Conservation (phyloP, 2,329 filamentous ascomycete species). For the Lecanicillium sp. region DNA sequence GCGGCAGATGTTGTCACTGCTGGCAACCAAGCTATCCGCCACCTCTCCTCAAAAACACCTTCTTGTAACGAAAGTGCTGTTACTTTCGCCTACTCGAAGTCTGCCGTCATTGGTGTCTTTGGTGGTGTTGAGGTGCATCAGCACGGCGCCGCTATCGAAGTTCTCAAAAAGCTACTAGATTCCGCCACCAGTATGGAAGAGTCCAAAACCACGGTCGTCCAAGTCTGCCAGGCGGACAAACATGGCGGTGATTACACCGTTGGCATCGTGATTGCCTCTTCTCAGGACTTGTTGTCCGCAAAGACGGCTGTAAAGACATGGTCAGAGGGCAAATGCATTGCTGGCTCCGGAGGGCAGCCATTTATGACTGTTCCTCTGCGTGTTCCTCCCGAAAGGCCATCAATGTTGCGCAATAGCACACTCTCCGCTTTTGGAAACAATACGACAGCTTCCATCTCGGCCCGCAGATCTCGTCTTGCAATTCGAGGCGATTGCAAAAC, state of each 20-base stretch:
- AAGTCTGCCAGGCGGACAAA: conserved; percentile 23
- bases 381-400: too few relatives aligned
- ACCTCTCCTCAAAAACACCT: not conserved
- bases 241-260: conserved; percentile 24
- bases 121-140: conserved; percentile 20
- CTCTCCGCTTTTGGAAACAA: conserved; percentile 12
- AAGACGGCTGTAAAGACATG: conserved; percentile 21
- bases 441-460: not conserved
- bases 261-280: conserved; percentile 23
- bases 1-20: too few relatives aligned
- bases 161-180: conserved; percentile 16
- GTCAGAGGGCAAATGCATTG: conserved; percentile 20
- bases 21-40: too few relatives aligned
- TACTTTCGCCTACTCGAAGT: conserved; percentile 6
- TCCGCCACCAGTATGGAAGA: conserved; percentile 11
- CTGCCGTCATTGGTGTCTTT: conserved; percentile 17
- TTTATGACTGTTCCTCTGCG: conserved; percentile 17
- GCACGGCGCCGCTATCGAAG: conserved; percentile 16
- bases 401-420: too few relatives aligned
- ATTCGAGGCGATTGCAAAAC: conserved; percentile 18
- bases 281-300: conserved; percentile 21
- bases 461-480: conserved; percentile 12
- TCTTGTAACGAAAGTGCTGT: conserved; percentile 3
- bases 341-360: conserved; percentile 13
- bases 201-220: conserved; percentile 19